A percentile compares a stretch with the other conserved stretches of the same genome.
These are phyloP conservation scores for Lactarius deliciosus DNA, from an alignment of 768 basidiomycete species.

Conservation along the genomic window DNA sequence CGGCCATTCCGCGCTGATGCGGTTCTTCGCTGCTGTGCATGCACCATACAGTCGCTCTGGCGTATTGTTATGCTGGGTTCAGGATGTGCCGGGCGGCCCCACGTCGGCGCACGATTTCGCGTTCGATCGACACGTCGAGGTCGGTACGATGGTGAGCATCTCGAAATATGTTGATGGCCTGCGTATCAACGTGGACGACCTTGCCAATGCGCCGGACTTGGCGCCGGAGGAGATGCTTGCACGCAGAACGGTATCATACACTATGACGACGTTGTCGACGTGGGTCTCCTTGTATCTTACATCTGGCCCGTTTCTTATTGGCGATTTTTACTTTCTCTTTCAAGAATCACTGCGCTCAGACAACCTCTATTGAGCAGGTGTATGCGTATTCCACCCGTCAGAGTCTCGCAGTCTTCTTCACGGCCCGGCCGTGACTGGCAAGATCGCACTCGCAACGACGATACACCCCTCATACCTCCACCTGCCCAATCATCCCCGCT, in stretches of 20 bases:
- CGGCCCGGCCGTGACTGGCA: conserved; percentile 90
- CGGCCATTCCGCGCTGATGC: too few relatives aligned
- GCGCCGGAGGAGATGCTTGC: conserved; percentile 93
- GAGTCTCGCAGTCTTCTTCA: conserved; percentile 49
- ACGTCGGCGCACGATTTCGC: conserved; percentile 78
- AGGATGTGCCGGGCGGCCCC: too few relatives aligned
- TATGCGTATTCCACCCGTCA: conserved; percentile 89
- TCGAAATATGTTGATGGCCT: conserved; percentile 94
- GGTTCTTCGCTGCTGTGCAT: too few relatives aligned
- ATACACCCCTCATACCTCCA: too few relatives aligned
- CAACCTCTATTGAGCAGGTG: conserved; percentile 88
- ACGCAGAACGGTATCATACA: conserved; percentile 94
- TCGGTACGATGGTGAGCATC: conserved; percentile 95
- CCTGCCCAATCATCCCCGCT: too few relatives aligned
- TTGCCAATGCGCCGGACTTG: conserved; percentile 82
- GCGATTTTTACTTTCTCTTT: background rate
- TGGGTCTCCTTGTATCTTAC: conserved; percentile 41
- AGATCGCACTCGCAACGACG: conserved; percentile 91
- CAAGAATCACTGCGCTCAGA: conserved; percentile 88
- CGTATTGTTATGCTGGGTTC: too few relatives aligned
- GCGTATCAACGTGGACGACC: conserved; percentile 82
- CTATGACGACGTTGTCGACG: conserved; percentile 72
- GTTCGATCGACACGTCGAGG: conserved; percentile 95
- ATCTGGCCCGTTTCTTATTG: background rate
- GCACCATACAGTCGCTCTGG: too few relatives aligned